phyloP scores from a whole-genome alignment of 495 filamentous ascomycete genomes.

The Tetracladium marchalianum region DNA sequence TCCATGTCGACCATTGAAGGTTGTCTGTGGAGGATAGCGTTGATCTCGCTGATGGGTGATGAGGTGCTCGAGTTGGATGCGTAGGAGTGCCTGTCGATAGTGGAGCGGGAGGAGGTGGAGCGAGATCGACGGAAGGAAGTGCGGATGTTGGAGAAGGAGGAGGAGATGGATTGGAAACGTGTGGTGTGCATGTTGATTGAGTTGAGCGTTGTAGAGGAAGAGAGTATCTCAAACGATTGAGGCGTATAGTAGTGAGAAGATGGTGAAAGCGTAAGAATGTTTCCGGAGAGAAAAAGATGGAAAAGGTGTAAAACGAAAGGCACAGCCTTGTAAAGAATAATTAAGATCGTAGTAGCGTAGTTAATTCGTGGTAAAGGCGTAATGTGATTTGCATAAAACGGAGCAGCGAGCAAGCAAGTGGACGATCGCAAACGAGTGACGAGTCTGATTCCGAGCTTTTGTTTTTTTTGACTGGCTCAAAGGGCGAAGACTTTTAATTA shows the following conservation, averaged over 20 bases:
- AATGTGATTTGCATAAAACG: too few relatives aligned
- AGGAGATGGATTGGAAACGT: conserved; percentile 40
- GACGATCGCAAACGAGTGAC: conserved; percentile 15
- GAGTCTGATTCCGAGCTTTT: conserved; percentile 3
- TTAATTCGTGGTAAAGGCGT: neutral
- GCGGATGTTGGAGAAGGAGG: conserved; percentile 37
- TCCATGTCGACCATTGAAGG: conserved; percentile 34
- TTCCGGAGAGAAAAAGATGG: neutral
- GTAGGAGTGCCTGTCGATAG: conserved; percentile 28
- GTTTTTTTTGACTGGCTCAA: too few relatives aligned
- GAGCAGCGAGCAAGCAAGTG: too few relatives aligned
- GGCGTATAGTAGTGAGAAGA: conserved; percentile 5
- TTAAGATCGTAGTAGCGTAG: conserved; percentile 4
- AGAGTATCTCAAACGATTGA: neutral
- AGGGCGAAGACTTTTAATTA: too few relatives aligned
- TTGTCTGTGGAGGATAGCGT: conserved; percentile 39
- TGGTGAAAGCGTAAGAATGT: conserved; percentile 4
- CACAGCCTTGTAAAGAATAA: conserved; percentile 10
- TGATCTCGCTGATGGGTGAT: conserved; percentile 31
- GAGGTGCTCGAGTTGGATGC: conserved; percentile 30
- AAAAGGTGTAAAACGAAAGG: conserved; percentile 8
- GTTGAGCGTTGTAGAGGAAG: neutral
- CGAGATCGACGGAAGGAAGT: conserved; percentile 32
- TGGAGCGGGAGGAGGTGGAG: conserved; percentile 22
- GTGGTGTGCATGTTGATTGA: conserved; percentile 15